Percentiles rank a stretch among this genome's conserved stretches.
Conservation (phyloP, 306 rosid species). For the Corylus avellana region DNA sequence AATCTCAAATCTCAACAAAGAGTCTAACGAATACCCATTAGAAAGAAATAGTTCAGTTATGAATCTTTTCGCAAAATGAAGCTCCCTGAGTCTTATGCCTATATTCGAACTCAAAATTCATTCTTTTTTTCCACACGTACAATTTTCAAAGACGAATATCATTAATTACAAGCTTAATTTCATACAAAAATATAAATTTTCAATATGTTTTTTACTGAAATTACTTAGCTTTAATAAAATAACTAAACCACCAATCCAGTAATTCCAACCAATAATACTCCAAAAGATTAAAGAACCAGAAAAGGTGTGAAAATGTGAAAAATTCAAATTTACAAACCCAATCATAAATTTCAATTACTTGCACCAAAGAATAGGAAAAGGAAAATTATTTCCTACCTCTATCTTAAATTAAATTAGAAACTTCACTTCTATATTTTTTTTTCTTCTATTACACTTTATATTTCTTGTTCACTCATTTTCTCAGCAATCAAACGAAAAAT, state of each 20-base stretch:
- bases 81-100: neutral
- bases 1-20: neutral
- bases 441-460: neutral
- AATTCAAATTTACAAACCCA: neutral
- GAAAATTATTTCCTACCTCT: neutral
- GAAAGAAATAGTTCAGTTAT: neutral
- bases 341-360: neutral
- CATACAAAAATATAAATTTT: neutral
- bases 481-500: conserved; percentile 6
- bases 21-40: neutral
- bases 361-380: neutral
- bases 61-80: neutral
- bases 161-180: neutral
- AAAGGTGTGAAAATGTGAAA: neutral
- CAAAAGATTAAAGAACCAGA: neutral
- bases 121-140: neutral
- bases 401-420: neutral
- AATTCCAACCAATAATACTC: neutral
- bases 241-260: neutral
- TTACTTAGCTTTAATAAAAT: neutral
- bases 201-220: neutral
- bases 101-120: neutral
- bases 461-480: conserved; percentile 1
- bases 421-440: neutral
- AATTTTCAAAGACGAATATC: neutral